Evolutionary conservation across 73 alveolate genomes (phyloP), one percentile per base, ranked within the genome.

Genomic region (Blepharisma stoltei): DNA sequence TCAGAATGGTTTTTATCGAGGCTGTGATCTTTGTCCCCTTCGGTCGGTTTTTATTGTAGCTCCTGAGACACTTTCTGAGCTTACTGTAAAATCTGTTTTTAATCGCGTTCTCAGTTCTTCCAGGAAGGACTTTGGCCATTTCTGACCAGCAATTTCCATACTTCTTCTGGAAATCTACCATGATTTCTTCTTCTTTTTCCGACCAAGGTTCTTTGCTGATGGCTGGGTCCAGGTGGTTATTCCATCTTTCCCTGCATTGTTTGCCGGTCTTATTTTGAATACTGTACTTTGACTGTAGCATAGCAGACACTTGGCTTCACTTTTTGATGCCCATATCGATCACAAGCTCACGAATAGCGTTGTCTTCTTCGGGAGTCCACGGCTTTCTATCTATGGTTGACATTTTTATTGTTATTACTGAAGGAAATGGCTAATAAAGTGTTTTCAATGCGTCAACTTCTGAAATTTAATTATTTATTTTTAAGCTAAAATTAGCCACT

Each of bases 201-300:
- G 95, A 85, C 90, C 98, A 93, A 50, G 94, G 92, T 49, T 94
- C 92, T 69, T 95, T 96, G 71, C 89, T 92, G 46, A 96, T 94
- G n/a, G 88, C 81, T 54, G 99, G 98, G 80, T 96, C 98, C 27
- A 96, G 82, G 78, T 96, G 98, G 71, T 96, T 96, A 83, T 96
- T 98, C 96, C 97, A 96, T 54, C 99, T 90, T 85, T 96, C 99
- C 70, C 99, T 73, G 84, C 99, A 96, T 85, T 94, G 89, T 84
- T 96, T 96, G 14, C 99, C 99, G 71, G 97, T 85, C 70, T 98
- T 82, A 18, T 92, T 91, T 11, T 54, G 46, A 32, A 86, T 71
- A 25, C 77, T 67, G 75, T 66, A 92, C 43, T 80, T 76, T 44
- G 86, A 93, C 52, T 77, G 80, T 66, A 89, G 79, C 70, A 83